Evolutionary conservation across 179 eudicot genomes (phyloP).

Genomic region (Camellia oleifera): DNA sequence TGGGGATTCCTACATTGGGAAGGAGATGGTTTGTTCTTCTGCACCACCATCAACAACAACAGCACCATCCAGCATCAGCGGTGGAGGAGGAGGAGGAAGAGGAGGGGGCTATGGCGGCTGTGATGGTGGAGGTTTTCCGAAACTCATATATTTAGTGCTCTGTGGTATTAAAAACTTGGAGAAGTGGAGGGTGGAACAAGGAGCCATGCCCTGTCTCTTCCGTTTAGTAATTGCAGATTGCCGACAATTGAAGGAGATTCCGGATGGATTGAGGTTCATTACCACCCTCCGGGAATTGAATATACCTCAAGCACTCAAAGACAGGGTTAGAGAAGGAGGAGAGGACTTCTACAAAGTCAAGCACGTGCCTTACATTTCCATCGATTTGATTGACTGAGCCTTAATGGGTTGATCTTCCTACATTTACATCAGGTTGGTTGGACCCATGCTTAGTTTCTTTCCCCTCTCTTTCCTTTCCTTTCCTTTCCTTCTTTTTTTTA

Average conservation of each 20-base stretch:
- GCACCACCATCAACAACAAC: no score
- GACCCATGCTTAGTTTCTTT: neutral
- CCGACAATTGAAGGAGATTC: conserved; percentile 20
- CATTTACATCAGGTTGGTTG: neutral
- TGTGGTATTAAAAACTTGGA: conserved; percentile 10
- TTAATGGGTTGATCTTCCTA: no score
- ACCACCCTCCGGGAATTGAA: conserved; percentile 23
- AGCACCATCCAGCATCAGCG: neutral
- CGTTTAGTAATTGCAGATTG: conserved; percentile 6
- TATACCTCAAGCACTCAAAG: conserved; percentile 20
- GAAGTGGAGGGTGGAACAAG: conserved; percentile 30
- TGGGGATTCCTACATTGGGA: neutral
- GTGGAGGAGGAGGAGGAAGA: no score
- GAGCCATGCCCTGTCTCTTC: conserved; percentile 31
- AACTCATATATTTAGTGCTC: conserved; percentile 22
- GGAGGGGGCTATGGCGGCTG: neutral
- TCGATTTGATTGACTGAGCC: no score
- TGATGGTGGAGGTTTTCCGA: conserved; percentile 25
- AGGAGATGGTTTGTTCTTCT: conserved; percentile 11
- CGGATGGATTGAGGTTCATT: conserved; percentile 25
- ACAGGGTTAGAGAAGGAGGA: conserved; percentile 2
- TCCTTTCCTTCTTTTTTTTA: no score
- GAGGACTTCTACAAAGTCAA: no score
- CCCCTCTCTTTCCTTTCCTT: no score
- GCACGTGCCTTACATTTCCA: no score